Conservation (phyloP, 2,329 filamentous ascomycete genomes). For the Neospermospora avenae region DNA sequence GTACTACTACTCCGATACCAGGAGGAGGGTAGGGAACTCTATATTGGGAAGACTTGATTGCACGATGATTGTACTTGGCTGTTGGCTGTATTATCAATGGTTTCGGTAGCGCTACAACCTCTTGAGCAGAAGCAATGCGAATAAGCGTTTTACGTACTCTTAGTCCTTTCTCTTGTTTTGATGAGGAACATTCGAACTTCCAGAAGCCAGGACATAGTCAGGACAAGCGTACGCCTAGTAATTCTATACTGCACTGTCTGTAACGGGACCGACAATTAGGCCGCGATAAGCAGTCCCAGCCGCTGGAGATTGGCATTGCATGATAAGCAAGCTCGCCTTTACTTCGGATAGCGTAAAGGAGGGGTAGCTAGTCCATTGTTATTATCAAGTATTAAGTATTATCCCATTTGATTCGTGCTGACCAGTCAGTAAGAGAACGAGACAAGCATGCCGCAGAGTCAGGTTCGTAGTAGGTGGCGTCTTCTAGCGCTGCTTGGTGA, state of each 20-base stretch:
- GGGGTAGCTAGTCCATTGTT: neutral
- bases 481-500: constrained; percentile 2
- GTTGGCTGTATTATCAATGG: neutral
- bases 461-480: neutral
- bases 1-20: neutral
- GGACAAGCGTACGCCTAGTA: neutral
- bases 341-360: constrained; percentile 3
- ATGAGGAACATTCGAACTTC: neutral
- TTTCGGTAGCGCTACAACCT: neutral
- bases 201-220: neutral
- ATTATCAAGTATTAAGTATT: neutral
- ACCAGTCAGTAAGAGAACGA: neutral
- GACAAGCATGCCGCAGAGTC: neutral
- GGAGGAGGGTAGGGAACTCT: neutral
- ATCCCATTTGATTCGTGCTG: neutral
- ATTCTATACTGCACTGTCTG: neutral
- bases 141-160: neutral
- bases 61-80: neutral
- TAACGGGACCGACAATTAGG: neutral
- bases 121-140: neutral
- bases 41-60: neutral
- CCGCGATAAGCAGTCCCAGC: constrained; percentile 4
- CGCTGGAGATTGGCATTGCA: neutral
- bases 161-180: neutral
- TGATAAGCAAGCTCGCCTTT: constrained; percentile 7